Base-by-base conservation (phyloP, 2,329 filamentous ascomycete genomes). In the Cucurbitaria berberidis region DNA sequence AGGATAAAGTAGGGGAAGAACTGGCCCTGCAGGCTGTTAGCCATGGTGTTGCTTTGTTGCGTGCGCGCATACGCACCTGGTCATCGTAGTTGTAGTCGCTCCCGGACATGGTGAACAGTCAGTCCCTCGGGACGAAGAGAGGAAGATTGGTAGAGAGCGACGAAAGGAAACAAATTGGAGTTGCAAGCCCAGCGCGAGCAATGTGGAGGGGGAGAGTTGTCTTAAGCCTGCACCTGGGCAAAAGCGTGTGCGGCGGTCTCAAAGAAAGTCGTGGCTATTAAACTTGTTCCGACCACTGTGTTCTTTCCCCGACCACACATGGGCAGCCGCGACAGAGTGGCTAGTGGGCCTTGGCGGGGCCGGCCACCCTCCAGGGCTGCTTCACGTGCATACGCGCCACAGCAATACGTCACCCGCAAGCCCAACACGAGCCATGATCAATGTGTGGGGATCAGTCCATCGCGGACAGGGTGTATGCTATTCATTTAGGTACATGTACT, bases 1-100 rank as follows among this genome's bases (percentile, higher is more conserved):
- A 97, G 87, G 78, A 98, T 89, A 82, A 99, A 99, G 85, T 96
- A 96, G 65, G 96, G 95, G 83, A 97, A 99, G 82, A 97, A 97
- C 85, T 97, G 91, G 68, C 92, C 93, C 86, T 95, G 55, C 15
- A 15, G 2, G 6, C 11, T 46, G 56, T 72, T 62, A 68, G 63
- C 38, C 11, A 34, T 16, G 30, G 1, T 42, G 15, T 45, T 21
- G 16, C 19, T 13, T 36, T 16, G 8, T 16, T 29, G 48, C 36
- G 49, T 32, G 49, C 30, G 47, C 42, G 18, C 34, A 41, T 48
- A 53, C 77, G 60, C 74, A 89, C 89, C 86, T 95, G 87, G 74
- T 96, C 90, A 84, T 99, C 95, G 81, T 99, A 99, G 70, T 90
- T 96, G 83, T 99, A 99, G 78, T 98, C 93, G 71, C 90, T 91